A percentile compares a stretch with the other conserved stretches of the same genome.
These are phyloP conservation scores for Dichotomocladium elegans DNA, from an alignment of 371 early-diverging fungal genomes.

Conservation along the genomic window DNA sequence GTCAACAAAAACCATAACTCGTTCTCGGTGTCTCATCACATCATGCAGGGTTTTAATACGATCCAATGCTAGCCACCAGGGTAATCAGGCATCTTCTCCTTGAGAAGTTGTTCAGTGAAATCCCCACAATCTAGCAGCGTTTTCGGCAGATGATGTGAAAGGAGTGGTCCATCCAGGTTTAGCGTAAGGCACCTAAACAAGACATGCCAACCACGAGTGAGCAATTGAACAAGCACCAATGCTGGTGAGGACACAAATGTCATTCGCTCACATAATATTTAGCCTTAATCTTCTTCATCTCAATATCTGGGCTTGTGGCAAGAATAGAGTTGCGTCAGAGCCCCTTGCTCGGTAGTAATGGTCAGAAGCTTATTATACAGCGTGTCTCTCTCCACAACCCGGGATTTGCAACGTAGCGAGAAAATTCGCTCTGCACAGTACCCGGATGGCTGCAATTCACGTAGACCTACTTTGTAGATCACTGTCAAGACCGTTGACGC, in stretches of 20 bases:
- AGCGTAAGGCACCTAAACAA: conserved; percentile 18
- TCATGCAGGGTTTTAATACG: too few species aligned
- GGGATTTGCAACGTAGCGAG: too few species aligned
- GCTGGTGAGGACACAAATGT: too few species aligned
- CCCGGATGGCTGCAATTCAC: not conserved
- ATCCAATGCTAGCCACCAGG: too few species aligned
- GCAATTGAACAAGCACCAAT: too few species aligned
- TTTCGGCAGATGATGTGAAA: conserved; percentile 16
- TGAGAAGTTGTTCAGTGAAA: conserved; percentile 32
- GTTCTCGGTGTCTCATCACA: too few species aligned
- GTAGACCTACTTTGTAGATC: not conserved
- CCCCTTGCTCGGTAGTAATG: conserved; percentile 45
- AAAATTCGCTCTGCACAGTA: not conserved
- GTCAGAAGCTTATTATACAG: too few species aligned
- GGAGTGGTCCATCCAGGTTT: conserved; percentile 2
- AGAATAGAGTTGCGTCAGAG: conserved; percentile 61
- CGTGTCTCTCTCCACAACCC: too few species aligned
- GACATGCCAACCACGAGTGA: too few species aligned
- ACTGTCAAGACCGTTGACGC: not conserved
- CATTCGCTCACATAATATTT: conserved; percentile 41
- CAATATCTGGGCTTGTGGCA: conserved; percentile 64
- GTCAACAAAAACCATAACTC: too few species aligned
- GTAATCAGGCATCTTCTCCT: conserved; percentile 33
- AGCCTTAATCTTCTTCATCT: conserved; percentile 44
- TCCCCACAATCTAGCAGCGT: conserved; percentile 28